A percentile compares a stretch with the other conserved stretches of the same genome.
Conservation (phyloP, 371 early-diverging fungal species). For the Fennellomyces sp. region DNA sequence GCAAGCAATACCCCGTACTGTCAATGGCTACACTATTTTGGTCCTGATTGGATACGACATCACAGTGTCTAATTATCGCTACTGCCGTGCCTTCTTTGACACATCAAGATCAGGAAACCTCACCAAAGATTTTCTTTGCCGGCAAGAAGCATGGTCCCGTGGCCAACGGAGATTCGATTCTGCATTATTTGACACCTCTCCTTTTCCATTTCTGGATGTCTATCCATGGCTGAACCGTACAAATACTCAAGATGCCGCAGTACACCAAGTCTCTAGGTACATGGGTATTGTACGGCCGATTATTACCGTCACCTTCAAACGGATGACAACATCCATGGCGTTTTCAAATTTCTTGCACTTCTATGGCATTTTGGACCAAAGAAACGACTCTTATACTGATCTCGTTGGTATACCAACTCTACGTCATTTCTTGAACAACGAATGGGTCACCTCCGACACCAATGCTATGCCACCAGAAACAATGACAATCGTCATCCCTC, state of each 20-base stretch:
- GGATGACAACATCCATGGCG: background rate
- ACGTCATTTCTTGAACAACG: background rate
- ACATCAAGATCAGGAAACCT: background rate
- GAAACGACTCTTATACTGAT: constrained; percentile 1
- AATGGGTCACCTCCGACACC: background rate
- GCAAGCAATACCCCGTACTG: background rate
- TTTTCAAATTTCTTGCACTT: background rate
- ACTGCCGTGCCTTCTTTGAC: background rate
- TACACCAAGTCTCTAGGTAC: background rate
- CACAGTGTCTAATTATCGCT: background rate
- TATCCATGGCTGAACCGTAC: background rate
- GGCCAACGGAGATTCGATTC: background rate
- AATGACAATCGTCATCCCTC: constrained; percentile 5
- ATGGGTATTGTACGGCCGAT: background rate
- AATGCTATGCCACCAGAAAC: no score
- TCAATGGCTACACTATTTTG: background rate
- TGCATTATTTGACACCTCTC: background rate
- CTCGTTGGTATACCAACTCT: background rate
- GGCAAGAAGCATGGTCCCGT: background rate
- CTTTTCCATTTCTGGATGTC: constrained; percentile 4
- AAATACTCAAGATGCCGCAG: background rate
- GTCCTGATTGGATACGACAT: constrained; percentile 1
- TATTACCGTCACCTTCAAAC: background rate
- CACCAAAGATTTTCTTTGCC: background rate
- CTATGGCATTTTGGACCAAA: background rate